phyloP scores from a whole-genome alignment of 768 basidiomycete species.

The Lentinula sp. region DNA sequence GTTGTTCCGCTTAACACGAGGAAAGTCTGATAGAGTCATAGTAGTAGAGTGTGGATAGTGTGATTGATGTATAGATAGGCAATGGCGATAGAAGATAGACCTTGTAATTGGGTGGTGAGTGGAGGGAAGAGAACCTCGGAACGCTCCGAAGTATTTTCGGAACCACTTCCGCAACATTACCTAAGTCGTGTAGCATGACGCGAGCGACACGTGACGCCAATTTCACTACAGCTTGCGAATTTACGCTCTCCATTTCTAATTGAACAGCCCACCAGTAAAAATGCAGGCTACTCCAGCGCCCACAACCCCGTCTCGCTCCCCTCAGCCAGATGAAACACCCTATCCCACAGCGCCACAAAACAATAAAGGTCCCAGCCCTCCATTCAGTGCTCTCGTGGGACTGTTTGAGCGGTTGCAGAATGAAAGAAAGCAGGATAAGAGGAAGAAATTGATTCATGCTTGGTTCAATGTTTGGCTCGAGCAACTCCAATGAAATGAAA shows the following conservation, averaged over 20 bases:
- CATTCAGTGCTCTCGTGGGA: slow-evolving; percentile 59
- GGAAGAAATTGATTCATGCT: slow-evolving; percentile 58
- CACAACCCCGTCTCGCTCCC: slow-evolving; percentile 47
- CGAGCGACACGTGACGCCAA: background rate
- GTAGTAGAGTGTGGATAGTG: slow-evolving; percentile 4
- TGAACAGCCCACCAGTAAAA: background rate
- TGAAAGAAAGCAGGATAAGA: slow-evolving; percentile 70
- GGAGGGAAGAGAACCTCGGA: background rate
- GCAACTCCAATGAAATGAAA: background rate
- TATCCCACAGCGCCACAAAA: slow-evolving; percentile 62
- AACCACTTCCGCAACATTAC: background rate
- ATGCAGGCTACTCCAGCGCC: slow-evolving; percentile 49
- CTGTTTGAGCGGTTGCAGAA: slow-evolving; percentile 72
- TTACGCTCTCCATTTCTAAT: background rate
- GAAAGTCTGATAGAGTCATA: slow-evolving; percentile 19
- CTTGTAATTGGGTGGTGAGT: background rate
- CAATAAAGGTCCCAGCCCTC: slow-evolving; percentile 45
- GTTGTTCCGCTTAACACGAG: slow-evolving; percentile 18
- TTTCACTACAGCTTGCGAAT: background rate
- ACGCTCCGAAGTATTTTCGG: background rate
- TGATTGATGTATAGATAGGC: background rate
- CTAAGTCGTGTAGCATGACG: background rate
- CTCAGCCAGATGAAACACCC: slow-evolving; percentile 32
- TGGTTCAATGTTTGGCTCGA: slow-evolving; percentile 73
- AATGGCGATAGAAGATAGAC: background rate